A percentile compares a stretch with the other conserved stretches of the same genome.
Evolutionary conservation across 352 stramenopile genomes (phyloP).

Genomic region (Chrysophaeum taylorii): DNA sequence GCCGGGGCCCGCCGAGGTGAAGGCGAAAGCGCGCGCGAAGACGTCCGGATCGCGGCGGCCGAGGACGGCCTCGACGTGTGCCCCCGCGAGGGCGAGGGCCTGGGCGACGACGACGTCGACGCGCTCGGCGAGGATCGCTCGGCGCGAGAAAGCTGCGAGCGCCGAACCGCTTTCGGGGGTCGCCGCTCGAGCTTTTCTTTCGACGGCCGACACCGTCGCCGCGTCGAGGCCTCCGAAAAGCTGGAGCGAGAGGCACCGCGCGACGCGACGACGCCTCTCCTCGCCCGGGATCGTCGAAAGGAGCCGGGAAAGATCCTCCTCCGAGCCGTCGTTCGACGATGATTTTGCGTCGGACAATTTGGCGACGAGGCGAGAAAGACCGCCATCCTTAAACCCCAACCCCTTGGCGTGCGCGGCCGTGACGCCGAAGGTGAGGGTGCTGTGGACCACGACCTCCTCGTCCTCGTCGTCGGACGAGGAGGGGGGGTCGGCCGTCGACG

Average conservation of each 20-base stretch:
- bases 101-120: not conserved
- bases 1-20: not conserved
- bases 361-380: conserved; percentile 13
- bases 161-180: not conserved
- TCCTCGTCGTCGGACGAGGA: not conserved
- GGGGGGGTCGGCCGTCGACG: too few relatives aligned
- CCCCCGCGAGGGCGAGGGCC: not conserved
- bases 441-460: not conserved
- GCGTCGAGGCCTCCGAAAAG: not conserved
- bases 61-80: not conserved
- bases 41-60: not conserved
- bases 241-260: not conserved
- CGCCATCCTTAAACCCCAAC: conserved; percentile 23
- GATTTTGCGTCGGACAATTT: too few relatives aligned
- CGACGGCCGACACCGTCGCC: not conserved
- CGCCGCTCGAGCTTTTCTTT: conserved; percentile 2
- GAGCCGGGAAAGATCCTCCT: too few relatives aligned
- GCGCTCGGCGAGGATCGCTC: not conserved
- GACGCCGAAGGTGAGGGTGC: conserved; percentile 16
- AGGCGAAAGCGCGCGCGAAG: not conserved
- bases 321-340: too few relatives aligned
- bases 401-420: conserved; percentile 13
- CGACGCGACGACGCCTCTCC: not conserved
- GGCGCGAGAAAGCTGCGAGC: not conserved
- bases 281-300: too few relatives aligned